These are phyloP conservation scores for Fonsecaea pedrosoi DNA, from an alignment of 2,329 filamentous ascomycete species.

Conservation along the genomic window DNA sequence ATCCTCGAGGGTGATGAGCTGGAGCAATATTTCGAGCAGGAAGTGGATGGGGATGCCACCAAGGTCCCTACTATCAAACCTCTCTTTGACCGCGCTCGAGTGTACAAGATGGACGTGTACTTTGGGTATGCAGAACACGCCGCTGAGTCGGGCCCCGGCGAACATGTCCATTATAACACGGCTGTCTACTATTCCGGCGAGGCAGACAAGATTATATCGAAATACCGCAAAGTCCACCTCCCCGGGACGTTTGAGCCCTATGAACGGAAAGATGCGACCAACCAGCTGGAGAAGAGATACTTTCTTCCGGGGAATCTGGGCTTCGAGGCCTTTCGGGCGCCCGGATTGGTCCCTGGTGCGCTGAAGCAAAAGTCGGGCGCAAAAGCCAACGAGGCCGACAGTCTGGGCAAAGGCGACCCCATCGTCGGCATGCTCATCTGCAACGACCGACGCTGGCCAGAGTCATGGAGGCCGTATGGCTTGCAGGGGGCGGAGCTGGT, in stretches of 20 bases:
- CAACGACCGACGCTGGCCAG: constrained; percentile 62
- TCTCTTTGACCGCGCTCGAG: constrained; percentile 58
- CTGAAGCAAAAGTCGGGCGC: constrained; percentile 44
- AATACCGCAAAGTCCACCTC: constrained; percentile 64
- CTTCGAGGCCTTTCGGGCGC: constrained; percentile 61
- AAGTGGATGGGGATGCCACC: constrained; percentile 47
- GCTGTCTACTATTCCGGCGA: constrained; percentile 59
- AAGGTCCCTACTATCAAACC: constrained; percentile 54
- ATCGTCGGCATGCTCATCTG: constrained; percentile 64
- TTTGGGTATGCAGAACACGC: constrained; percentile 62
- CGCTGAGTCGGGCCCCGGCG: constrained; percentile 28
- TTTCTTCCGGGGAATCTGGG: constrained; percentile 61
- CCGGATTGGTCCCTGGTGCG: constrained; percentile 51
- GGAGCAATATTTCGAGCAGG: constrained; percentile 57
- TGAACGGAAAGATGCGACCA: constrained; percentile 55
- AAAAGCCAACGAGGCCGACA: constrained; percentile 36
- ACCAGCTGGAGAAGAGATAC: constrained; percentile 64
- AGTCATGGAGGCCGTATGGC: constrained; percentile 60
- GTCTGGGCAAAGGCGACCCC: constrained; percentile 54
- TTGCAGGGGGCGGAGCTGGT: constrained; percentile 59
- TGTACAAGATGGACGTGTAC: constrained; percentile 58
- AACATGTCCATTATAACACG: constrained; percentile 59
- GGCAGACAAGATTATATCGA: constrained; percentile 53
- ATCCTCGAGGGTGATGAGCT: constrained; percentile 55
- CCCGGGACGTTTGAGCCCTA: constrained; percentile 62